Conservation (phyloP, 257 asterid genomes). For the Solanum chilense region DNA sequence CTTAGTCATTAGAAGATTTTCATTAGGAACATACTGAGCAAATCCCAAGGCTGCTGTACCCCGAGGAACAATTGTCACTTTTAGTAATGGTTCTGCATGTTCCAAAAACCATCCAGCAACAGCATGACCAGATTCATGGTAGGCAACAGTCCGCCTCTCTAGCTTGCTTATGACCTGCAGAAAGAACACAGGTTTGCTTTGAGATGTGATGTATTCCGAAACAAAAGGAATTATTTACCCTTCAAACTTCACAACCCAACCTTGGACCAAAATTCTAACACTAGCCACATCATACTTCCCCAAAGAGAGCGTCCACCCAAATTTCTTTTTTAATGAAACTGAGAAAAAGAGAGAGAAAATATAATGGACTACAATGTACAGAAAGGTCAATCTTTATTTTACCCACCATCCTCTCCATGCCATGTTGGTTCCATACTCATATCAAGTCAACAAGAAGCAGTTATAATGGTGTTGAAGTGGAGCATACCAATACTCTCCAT, state of each 20-base stretch:
- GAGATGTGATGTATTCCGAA: background rate
- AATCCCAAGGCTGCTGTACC: constrained; percentile 93
- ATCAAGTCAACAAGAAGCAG: background rate
- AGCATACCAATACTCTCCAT: background rate
- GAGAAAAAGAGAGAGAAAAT: background rate
- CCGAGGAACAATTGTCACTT: constrained; percentile 82
- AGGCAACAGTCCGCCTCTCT: constrained; percentile 72
- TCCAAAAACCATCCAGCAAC: constrained; percentile 87
- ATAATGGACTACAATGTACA: background rate
- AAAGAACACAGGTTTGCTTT: background rate
- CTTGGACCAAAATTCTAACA: background rate
- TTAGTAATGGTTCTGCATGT: constrained; percentile 76
- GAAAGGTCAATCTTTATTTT: background rate
- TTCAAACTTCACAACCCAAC: background rate
- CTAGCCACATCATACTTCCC: background rate
- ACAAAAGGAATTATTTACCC: background rate
- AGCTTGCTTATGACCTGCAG: constrained; percentile 65
- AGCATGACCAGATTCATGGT: constrained; percentile 93
- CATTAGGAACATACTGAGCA: constrained; percentile 79
- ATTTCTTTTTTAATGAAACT: background rate
- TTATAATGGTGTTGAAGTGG: background rate
- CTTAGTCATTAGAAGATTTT: constrained; percentile 74
- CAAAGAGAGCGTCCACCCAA: background rate
- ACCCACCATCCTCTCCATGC: background rate
- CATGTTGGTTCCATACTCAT: background rate